These are phyloP conservation scores for Jackrogersella minutella DNA, from an alignment of 495 filamentous ascomycete genomes.

Conservation along the genomic window DNA sequence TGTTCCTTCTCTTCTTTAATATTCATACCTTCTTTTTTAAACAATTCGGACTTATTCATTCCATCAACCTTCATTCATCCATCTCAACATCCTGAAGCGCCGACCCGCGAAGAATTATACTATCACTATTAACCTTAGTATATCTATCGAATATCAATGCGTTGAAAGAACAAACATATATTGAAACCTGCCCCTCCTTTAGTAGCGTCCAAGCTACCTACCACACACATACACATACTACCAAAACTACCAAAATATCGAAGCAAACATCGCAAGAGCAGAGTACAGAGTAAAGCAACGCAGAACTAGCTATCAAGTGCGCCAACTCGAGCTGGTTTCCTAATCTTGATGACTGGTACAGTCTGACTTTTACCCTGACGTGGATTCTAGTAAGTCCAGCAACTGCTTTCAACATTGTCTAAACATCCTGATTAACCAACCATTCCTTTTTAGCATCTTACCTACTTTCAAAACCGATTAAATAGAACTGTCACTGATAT, in stretches of 20 bases:
- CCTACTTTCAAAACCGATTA: not conserved
- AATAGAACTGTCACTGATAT: not conserved
- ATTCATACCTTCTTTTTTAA: slow-evolving; percentile 18
- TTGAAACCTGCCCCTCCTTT: not conserved
- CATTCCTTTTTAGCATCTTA: slow-evolving; percentile 8
- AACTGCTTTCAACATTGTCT: not conserved
- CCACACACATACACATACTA: not conserved
- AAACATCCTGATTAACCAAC: not conserved
- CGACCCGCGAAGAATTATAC: not conserved
- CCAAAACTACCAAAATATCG: not conserved
- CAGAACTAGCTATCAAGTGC: not conserved
- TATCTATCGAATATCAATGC: slow-evolving; percentile 14
- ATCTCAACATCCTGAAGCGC: slow-evolving; percentile 9
- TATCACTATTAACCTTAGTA: no score
- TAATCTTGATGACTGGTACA: not conserved
- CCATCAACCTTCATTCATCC: not conserved
- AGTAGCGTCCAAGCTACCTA: not conserved
- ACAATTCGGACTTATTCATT: not conserved
- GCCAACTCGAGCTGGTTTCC: slow-evolving; percentile 11
- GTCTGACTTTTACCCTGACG: not conserved
- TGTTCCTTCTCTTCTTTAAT: slow-evolving; percentile 6
- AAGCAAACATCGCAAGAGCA: slow-evolving; percentile 29
- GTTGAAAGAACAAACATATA: slow-evolving; percentile 16
- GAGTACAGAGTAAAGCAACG: no score
- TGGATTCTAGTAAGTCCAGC: slow-evolving; percentile 16